These are phyloP conservation scores for Cryptococcus amylolentus DNA, from an alignment of 1,284 basidiomycete genomes.

Conservation along the genomic window DNA sequence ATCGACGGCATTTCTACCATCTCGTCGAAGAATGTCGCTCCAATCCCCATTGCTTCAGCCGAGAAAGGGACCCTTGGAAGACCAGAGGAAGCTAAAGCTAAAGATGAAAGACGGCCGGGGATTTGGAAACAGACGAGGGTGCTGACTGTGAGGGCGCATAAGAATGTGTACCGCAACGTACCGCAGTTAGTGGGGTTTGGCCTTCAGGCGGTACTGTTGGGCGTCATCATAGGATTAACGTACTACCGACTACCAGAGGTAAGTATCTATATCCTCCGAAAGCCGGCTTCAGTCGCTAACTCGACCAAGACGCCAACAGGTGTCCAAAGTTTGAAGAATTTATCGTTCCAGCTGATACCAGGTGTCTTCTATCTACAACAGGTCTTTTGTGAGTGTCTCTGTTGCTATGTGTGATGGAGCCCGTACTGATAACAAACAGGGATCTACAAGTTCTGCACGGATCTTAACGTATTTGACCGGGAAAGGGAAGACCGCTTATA, in stretches of 20 bases:
- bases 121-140: conserved; percentile 41
- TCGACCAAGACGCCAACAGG: conserved; percentile 44
- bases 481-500: conserved; percentile 52
- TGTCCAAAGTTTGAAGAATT: conserved; percentile 51
- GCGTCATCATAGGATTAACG: conserved; percentile 33
- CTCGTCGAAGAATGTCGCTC: too few species aligned
- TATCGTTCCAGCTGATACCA: conserved; percentile 44
- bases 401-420: not conserved
- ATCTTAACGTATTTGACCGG: conserved; percentile 54
- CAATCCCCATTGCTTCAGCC: too few species aligned
- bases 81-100: not conserved
- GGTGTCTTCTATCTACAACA: conserved; percentile 46
- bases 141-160: conserved; percentile 39
- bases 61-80: too few species aligned
- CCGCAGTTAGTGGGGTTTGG: conserved; percentile 41
- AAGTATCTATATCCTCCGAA: not conserved
- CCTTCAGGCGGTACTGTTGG: conserved; percentile 42
- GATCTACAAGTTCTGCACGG: conserved; percentile 48
- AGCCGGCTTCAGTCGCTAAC: not conserved
- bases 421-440: conserved; percentile 6
- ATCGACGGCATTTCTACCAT: not conserved
- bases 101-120: conserved; percentile 33
- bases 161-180: conserved; percentile 48
- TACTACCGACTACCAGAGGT: conserved; percentile 33
- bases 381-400: conserved; percentile 37